These are phyloP conservation scores for Cenchrus purpureus DNA, from an alignment of 176 grass and related monocot genomes.

Conservation along the genomic window DNA sequence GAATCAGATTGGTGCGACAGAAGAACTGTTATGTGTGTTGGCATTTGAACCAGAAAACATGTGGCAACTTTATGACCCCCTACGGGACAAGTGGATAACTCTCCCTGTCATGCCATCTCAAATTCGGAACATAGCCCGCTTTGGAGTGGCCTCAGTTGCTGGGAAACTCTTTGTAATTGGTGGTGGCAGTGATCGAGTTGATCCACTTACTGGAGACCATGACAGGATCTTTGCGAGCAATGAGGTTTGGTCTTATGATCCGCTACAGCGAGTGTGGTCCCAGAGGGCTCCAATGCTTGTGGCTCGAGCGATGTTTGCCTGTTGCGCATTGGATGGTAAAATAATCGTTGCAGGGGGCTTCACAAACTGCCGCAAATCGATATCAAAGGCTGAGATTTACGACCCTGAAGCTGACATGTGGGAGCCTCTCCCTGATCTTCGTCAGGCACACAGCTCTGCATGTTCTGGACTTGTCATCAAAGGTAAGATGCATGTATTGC, in stretches of 20 bases:
- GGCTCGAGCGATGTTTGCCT: slow-evolving; percentile 93
- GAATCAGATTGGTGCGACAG: slow-evolving; percentile 58
- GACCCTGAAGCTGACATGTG: slow-evolving; percentile 74
- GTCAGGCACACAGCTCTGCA: slow-evolving; percentile 83
- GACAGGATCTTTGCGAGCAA: slow-evolving; percentile 95
- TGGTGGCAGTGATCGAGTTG: slow-evolving; percentile 92
- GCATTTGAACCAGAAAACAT: slow-evolving; percentile 96
- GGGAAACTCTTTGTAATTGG: slow-evolving; percentile 97
- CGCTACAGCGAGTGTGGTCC: slow-evolving; percentile 64
- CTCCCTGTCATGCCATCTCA: slow-evolving; percentile 93
- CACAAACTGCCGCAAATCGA: slow-evolving; percentile 87
- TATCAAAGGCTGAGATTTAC: slow-evolving; percentile 90
- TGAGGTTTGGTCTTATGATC: slow-evolving; percentile 96
- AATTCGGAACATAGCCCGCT: slow-evolving; percentile 89
- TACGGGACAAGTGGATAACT: slow-evolving; percentile 85
- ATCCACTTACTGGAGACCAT: slow-evolving; percentile 91
- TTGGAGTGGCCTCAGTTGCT: slow-evolving; percentile 72
- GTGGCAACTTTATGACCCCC: slow-evolving; percentile 97
- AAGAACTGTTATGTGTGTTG: slow-evolving; percentile 87
- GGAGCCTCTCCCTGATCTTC: slow-evolving; percentile 82
- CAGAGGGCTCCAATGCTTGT: slow-evolving; percentile 76
- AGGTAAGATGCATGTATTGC: slow-evolving; percentile 89
- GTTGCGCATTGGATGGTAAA: slow-evolving; percentile 85
- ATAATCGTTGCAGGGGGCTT: slow-evolving; percentile 91
- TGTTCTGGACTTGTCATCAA: slow-evolving; percentile 88